Percentiles rank a stretch among this genome's conserved stretches.
Evolutionary conservation across 2,329 filamentous ascomycete genomes (phyloP).

Genomic region (Botryotinia narcissicola): DNA sequence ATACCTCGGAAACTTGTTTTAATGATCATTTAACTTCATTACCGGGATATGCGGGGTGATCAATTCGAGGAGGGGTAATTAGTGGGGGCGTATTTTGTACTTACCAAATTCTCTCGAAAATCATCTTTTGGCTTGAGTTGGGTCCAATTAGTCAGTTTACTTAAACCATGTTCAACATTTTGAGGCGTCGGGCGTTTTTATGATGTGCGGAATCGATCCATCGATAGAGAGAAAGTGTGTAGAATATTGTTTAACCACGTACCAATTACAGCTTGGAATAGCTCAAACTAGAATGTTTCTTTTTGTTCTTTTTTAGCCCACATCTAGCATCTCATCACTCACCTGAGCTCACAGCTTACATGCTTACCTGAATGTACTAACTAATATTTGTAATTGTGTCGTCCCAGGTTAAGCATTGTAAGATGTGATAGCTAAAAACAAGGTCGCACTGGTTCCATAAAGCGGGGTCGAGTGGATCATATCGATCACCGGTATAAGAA

Average conservation of each 20-base stretch:
- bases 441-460: neutral
- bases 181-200: neutral
- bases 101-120: neutral
- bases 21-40: neutral
- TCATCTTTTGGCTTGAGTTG: neutral
- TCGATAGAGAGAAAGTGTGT: neutral
- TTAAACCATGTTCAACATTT: neutral
- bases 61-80: slow-evolving; percentile 12
- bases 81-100: neutral
- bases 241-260: neutral
- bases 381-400: neutral
- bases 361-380: neutral
- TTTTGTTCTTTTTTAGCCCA: too few species aligned
- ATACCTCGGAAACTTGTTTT: slow-evolving; percentile 4
- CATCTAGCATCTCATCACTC: neutral
- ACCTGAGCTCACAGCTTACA: neutral
- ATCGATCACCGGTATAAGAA: neutral
- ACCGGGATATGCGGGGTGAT: neutral
- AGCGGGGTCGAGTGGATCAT: neutral
- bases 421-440: neutral
- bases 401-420: neutral
- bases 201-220: neutral
- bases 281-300: neutral
- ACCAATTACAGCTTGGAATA: neutral
- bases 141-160: neutral